These are phyloP conservation scores for Cyclaneusma minus DNA, from an alignment of 2,329 filamentous ascomycete species.

Conservation along the genomic window DNA sequence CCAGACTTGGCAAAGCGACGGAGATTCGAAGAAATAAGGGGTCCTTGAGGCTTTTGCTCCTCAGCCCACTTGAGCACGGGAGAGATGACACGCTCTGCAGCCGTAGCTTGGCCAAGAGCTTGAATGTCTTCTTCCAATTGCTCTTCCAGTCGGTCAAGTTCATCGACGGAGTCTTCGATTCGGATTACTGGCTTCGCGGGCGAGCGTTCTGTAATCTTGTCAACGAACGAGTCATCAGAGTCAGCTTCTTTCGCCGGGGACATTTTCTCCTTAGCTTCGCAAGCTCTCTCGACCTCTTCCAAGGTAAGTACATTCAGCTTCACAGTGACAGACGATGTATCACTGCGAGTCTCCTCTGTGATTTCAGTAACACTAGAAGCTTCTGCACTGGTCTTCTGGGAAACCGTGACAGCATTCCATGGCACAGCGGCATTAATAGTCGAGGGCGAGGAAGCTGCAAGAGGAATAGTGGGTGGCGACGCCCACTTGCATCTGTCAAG, in stretches of 20 bases:
- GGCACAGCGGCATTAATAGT: no score
- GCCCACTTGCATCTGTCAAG: no score
- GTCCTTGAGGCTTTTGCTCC: no score
- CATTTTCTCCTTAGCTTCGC: constrained; percentile 2
- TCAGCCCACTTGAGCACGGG: no score
- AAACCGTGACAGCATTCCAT: no score
- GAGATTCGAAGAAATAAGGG: not conserved
- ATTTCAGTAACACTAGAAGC: not conserved
- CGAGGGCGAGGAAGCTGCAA: no score
- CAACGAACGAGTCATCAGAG: constrained; percentile 20
- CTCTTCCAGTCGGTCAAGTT: constrained; percentile 45
- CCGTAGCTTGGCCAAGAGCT: constrained; percentile 14
- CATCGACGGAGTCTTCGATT: constrained; percentile 49
- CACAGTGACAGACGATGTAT: not conserved
- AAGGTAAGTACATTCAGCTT: constrained; percentile 10
- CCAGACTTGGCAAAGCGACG: not conserved
- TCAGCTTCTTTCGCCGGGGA: constrained; percentile 4
- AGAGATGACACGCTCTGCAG: constrained; percentile 11
- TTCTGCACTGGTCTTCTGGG: no score
- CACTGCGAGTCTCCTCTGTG: not conserved
- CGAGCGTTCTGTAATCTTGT: constrained; percentile 18
- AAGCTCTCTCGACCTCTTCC: constrained; percentile 13
- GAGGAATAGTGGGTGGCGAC: no score
- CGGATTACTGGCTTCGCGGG: constrained; percentile 24
- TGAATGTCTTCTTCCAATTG: constrained; percentile 46